Evolutionary conservation across 78 protist species (phyloP), one percentile per base, ranked within the genome.

Genomic region (Dictyostelium brefeldianum): DNA sequence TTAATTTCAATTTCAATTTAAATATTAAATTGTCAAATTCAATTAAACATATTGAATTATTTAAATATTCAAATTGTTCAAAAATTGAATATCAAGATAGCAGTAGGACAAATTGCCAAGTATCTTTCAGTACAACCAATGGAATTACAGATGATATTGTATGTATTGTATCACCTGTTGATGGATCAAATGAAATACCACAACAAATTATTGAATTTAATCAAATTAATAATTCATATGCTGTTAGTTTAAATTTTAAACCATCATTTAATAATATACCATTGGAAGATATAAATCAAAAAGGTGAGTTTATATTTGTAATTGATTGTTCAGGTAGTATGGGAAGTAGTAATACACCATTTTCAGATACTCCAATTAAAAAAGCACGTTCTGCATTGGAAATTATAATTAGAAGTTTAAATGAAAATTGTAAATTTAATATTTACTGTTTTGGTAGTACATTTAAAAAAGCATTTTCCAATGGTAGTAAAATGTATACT

Each of bases 271-370:
- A 29, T 47, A 22, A 31, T n/a, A 27, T 18, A 4, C 1, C 70
- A 62, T 0, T 31, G 11, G 69, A 53, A 22, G 84, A 79, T 4
- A n/a, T 79, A n/a, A 48, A 79, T 79, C 84, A 79, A 79, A 79
- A 79, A 59, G 11, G 29, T 31, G 73, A 53, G 41, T 79, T 57
- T 57, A 53, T 79, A 7, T 57, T 57, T n/a, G 9, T 79, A 6
- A 18, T 79, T 0, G 73, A 57, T 57, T 79, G 73, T 41, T 25
- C 70, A 3, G 90, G 90, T 1, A 70, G 80, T 11, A 83, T 83
- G 90, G 43, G 43, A 36, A 3, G 1, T 36, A 3, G 5, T 36
- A 36, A 36, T 36, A 3, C 43, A 36, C 2, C 43, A 36, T 36
- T 36, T 36, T 4, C 14, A 4, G 81, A 73, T 1, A 25, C 9